Evolutionary conservation across 169 alveolate genomes (phyloP).

Genomic region (Cryptosporidium tyzzeri): DNA sequence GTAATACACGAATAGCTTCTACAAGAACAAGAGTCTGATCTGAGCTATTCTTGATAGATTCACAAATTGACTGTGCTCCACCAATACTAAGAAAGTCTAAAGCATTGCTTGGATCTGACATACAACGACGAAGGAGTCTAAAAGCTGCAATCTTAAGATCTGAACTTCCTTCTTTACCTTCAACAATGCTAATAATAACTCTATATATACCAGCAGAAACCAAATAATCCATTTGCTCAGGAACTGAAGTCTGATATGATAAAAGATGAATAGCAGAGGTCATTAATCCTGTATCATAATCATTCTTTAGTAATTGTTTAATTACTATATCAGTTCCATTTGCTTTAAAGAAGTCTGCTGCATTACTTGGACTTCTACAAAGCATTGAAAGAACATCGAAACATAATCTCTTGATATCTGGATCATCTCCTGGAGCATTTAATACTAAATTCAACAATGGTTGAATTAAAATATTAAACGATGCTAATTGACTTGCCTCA

Average conservation of each 20-base stretch:
- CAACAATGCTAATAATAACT: constrained; percentile 85
- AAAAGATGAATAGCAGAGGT: constrained; percentile 88
- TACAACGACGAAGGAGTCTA: constrained; percentile 88
- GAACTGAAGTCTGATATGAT: constrained; percentile 84
- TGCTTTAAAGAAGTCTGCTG: constrained; percentile 82
- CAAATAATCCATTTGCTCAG: constrained; percentile 85
- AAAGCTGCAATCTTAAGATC: constrained; percentile 88
- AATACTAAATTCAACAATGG: constrained; percentile 83
- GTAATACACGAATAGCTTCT: constrained; percentile 86
- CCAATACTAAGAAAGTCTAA: constrained; percentile 89
- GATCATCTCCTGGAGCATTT: constrained; percentile 85
- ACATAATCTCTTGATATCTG: constrained; percentile 85
- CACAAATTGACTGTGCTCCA: constrained; percentile 87
- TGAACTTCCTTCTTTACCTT: constrained; percentile 78
- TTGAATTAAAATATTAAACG: constrained; percentile 86
- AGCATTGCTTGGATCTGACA: constrained; percentile 88
- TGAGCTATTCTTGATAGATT: constrained; percentile 81
- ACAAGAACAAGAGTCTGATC: constrained; percentile 86
- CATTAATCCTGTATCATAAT: constrained; percentile 86
- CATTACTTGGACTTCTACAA: constrained; percentile 86
- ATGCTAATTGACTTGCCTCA: constrained; percentile 86
- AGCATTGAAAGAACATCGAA: constrained; percentile 88
- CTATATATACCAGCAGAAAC: constrained; percentile 88
- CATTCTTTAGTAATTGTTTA: constrained; percentile 84
- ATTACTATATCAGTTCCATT: constrained; percentile 86